Percentiles rank a stretch among this genome's conserved stretches.
phyloP scores from a whole-genome alignment of 805 yeast species.

The Cyberlindnera nakhonratchasimensis region DNA sequence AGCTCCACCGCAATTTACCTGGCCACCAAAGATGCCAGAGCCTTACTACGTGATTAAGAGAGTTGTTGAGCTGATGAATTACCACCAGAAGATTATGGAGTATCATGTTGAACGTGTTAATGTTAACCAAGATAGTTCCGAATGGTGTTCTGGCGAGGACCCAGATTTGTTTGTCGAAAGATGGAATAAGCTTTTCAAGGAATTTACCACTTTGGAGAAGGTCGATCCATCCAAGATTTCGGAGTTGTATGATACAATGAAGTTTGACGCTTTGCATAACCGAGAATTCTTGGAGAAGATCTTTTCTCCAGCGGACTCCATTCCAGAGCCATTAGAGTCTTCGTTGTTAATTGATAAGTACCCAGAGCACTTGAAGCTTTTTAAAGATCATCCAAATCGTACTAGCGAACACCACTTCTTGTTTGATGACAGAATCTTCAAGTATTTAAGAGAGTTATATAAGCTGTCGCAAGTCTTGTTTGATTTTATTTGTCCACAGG shows the following conservation, averaged over 20 bases:
- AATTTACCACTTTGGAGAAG: constrained; percentile 87
- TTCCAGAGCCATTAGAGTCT: constrained; percentile 31
- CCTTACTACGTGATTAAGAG: constrained; percentile 92
- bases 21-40: constrained; percentile 99
- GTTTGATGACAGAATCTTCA: constrained; percentile 78
- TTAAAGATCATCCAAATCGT: constrained; percentile 18
- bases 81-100: constrained; percentile 80
- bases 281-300: constrained; percentile 82
- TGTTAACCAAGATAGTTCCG: constrained; percentile 49
- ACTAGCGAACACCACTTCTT: constrained; percentile 36
- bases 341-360: constrained; percentile 28
- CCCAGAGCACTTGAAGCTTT: constrained; percentile 29
- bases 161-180: constrained; percentile 86
- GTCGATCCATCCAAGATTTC: constrained; percentile 97
- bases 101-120: constrained; percentile 61
- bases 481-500: constrained; percentile 98
- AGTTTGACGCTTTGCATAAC: constrained; percentile 95
- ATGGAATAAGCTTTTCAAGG: constrained; percentile 95
- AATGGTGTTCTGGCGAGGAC: constrained; percentile 98
- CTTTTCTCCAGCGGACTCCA: constrained; percentile 59
- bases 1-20: constrained; percentile 95
- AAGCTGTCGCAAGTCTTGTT: constrained; percentile 87
- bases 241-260: constrained; percentile 97
- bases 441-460: constrained; percentile 81
- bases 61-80: constrained; percentile 93